Conservation (phyloP, 352 stramenopile genomes). For the Globisporangium cederbergense region DNA sequence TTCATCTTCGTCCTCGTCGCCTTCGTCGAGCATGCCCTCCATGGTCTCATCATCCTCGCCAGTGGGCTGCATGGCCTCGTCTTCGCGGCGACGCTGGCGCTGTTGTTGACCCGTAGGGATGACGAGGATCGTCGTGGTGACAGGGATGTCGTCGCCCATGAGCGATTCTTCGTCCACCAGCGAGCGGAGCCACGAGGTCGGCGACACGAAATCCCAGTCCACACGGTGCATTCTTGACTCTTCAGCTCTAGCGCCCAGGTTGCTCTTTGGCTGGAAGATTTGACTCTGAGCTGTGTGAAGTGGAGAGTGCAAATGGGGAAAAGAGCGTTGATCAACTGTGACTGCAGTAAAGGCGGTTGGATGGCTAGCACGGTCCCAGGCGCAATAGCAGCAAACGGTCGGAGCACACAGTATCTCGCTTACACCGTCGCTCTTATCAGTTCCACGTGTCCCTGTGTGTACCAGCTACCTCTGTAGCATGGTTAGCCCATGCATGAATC, state of each 20-base stretch:
- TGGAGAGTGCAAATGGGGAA: not conserved
- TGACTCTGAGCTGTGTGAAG: not conserved
- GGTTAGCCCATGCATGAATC: too few species aligned
- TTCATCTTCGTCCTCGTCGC: slow-evolving; percentile 6
- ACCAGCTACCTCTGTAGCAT: too few species aligned
- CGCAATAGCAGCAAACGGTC: not conserved
- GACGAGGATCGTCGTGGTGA: slow-evolving; percentile 23
- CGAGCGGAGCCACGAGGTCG: slow-evolving; percentile 41
- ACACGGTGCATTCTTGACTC: not conserved
- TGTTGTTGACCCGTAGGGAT: slow-evolving; percentile 12
- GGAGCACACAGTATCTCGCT: not conserved
- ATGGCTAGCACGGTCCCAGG: not conserved
- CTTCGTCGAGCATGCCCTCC: slow-evolving; percentile 4
- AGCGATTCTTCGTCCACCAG: slow-evolving; percentile 50
- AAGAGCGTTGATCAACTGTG: not conserved
- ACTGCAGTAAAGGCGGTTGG: not conserved
- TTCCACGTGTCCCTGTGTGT: too few species aligned
- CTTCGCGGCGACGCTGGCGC: slow-evolving; percentile 9
- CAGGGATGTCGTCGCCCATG: slow-evolving; percentile 26
- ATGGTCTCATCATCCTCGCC: not conserved
- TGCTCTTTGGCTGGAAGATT: not conserved
- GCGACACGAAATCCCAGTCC: slow-evolving; percentile 52
- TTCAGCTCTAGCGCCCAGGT: too few species aligned
- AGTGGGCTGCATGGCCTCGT: slow-evolving; percentile 19
- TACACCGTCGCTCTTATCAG: too few species aligned